Conservation (phyloP, 805 yeast species). For the Saturnispora gosingensis region DNA sequence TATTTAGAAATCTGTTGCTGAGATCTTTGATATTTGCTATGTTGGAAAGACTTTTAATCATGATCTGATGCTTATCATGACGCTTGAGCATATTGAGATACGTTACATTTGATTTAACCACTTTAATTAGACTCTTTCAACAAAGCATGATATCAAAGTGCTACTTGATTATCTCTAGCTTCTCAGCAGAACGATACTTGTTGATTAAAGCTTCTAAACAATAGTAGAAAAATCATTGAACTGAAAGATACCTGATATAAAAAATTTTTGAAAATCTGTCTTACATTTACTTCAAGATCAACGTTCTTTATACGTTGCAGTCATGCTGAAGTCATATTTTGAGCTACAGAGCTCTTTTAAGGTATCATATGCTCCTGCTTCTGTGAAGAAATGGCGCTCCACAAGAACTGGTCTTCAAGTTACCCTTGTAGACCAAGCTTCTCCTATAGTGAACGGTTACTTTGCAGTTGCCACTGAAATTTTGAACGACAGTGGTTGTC, state of each 20-base stretch:
- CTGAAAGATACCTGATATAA: not conserved
- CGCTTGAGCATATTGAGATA: not conserved
- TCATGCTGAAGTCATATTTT: constrained; percentile 26
- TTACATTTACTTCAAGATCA: not conserved
- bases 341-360: constrained; percentile 42
- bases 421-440: constrained; percentile 64
- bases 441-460: constrained; percentile 88
- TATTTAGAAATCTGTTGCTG: not conserved
- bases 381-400: constrained; percentile 69
- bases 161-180: not conserved
- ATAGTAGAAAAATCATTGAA: too few species aligned
- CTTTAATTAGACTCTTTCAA: too few species aligned
- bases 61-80: not conserved
- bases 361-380: constrained; percentile 68
- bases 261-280: not conserved
- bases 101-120: not conserved
- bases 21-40: not conserved
- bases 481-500: constrained; percentile 78
- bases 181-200: not conserved
- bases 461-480: constrained; percentile 95
- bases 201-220: not conserved
- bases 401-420: constrained; percentile 73
- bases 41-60: not conserved
- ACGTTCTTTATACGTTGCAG: not conserved
- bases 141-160: not conserved